Base-by-base conservation (phyloP, 345 rosid genomes). In the Euphorbia tirucalli region DNA sequence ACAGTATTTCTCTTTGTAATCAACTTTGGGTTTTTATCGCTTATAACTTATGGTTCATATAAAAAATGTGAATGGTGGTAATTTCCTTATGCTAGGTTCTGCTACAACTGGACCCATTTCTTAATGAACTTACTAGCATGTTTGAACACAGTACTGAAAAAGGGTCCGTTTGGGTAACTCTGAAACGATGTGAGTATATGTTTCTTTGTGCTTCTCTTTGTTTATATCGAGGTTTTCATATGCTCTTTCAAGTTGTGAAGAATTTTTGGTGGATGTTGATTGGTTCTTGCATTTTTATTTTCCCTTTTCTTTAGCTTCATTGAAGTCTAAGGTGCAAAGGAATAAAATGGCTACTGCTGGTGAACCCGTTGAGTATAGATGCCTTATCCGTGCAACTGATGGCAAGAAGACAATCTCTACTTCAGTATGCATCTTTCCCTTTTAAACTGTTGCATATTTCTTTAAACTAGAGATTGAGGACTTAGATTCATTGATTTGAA, bases 101-200 rank as follows among this genome's bases (percentile, higher is more conserved):
- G 65, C 80, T 92, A 77, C 95, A 90, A 72, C 88, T 82, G 4
- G 97, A 94, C 70, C 98, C 97, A 4, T 94, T 92, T 73, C 91
- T 94, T 3, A 94, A 87, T 74, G 98, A 94, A 70, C 91, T 94
- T 49, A 92, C 93, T 13, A 86, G 88, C 87, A 89, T 94, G 96
- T 92, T 85, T 15, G 97, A 94, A 81, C 83, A 78, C 55, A 92
- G 82, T 82, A 89, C 88, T 0, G 98, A 90, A 78, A 77, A 79
- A 62, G 96, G 96, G 22, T 85, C 96, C 61, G 91, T 94, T 49
- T 94, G 98, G 98, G 95, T 94, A 66, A 94, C 97, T 62, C 83
- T 94, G 68, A 94, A 94, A 82, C 77, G 98, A 85, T 94, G 98
- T 94, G 84, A 75, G 76, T 46, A 50, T 68, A 25, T 27, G 37